These are phyloP conservation scores for Sambucus nigra DNA, from an alignment of 129 eudicot genomes.

Conservation along the genomic window DNA sequence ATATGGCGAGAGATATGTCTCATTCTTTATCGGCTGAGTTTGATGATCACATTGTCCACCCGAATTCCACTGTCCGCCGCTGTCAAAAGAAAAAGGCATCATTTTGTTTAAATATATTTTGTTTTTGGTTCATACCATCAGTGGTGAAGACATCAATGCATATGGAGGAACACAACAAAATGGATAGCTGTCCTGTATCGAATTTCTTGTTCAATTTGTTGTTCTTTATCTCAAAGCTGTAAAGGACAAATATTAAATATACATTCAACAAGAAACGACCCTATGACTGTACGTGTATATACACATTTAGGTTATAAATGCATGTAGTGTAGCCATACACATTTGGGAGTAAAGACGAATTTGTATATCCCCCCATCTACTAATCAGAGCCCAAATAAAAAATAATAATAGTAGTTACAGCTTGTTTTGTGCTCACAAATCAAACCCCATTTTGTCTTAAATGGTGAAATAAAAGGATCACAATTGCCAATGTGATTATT, in stretches of 20 bases:
- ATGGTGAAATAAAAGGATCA: too few relatives aligned
- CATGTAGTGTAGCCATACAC: too few relatives aligned
- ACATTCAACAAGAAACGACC: too few relatives aligned
- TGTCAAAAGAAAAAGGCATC: conserved; percentile 19
- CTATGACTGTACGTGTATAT: too few relatives aligned
- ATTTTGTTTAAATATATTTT: not conserved
- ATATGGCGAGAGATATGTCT: conserved; percentile 49
- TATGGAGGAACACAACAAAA: not conserved
- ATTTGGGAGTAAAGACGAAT: too few relatives aligned
- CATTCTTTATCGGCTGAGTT: conserved; percentile 69
- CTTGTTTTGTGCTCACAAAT: too few relatives aligned
- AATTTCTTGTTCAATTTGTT: not conserved
- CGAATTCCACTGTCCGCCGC: conserved; percentile 97
- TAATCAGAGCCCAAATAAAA: too few relatives aligned
- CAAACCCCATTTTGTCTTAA: too few relatives aligned
- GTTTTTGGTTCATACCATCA: not conserved
- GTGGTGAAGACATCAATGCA: conserved; percentile 7
- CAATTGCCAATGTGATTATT: too few relatives aligned
- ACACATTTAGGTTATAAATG: too few relatives aligned
- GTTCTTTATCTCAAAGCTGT: not conserved
- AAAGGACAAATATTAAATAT: not conserved
- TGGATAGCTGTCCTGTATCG: not conserved
- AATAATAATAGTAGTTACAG: too few relatives aligned
- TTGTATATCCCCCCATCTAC: too few relatives aligned
- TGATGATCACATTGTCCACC: conserved; percentile 87